phyloP scores from a whole-genome alignment of 2,329 filamentous ascomycete species.

The Clonostachys rhizophaga region DNA sequence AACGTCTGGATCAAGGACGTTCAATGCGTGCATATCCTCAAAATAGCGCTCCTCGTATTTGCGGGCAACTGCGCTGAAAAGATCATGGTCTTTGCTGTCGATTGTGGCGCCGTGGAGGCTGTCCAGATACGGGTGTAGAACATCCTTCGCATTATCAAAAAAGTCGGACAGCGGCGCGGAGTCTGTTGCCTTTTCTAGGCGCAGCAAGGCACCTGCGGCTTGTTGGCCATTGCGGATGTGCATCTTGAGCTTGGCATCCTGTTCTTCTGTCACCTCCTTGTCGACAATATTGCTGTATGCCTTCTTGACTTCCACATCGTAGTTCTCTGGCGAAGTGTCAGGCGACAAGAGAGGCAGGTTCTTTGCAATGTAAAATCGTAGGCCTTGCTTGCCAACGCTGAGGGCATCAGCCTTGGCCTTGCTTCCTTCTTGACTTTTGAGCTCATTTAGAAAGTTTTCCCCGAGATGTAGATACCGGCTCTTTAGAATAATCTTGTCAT shows the following conservation, averaged over 20 bases:
- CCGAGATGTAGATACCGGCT: slow-evolving; percentile 58
- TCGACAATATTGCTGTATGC: not conserved
- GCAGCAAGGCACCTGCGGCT: too few species aligned
- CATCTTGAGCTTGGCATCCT: not conserved
- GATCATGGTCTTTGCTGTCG: not conserved
- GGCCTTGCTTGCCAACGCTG: not conserved
- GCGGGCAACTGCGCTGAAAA: not conserved
- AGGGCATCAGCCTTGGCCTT: too few species aligned
- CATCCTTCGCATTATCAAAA: not conserved
- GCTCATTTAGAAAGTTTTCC: too few species aligned
- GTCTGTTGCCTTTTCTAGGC: too few species aligned
- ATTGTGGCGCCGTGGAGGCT: not conserved
- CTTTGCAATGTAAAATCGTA: not conserved
- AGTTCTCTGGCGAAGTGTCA: not conserved
- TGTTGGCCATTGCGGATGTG: too few species aligned
- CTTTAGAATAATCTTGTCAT: slow-evolving; percentile 52
- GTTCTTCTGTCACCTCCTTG: not conserved
- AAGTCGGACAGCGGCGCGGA: not conserved
- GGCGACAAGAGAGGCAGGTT: not conserved
- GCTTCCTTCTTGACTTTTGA: too few species aligned
- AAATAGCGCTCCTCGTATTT: not conserved
- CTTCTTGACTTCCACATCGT: not conserved
- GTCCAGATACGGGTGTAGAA: not conserved
- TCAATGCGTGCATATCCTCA: not conserved
- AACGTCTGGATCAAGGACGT: not conserved